A percentile compares a stretch with the other conserved stretches of the same genome.
Evolutionary conservation across 208 protist species (phyloP).

Genomic region (Leishmania braziliensis): DNA sequence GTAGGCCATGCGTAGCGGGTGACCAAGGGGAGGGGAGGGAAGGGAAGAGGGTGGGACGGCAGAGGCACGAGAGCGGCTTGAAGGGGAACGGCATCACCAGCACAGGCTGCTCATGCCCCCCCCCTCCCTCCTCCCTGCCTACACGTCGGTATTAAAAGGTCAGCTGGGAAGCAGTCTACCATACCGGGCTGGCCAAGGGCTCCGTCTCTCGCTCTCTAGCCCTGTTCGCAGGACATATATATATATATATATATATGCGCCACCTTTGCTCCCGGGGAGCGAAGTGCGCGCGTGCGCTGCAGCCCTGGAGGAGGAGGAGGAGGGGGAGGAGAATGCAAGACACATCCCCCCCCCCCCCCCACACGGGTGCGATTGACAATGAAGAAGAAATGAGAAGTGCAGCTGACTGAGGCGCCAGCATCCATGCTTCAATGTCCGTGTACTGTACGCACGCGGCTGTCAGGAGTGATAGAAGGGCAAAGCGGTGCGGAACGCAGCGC

Average conservation of each 20-base stretch:
- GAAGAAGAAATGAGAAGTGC: constrained; percentile 13
- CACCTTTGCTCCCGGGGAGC: not conserved
- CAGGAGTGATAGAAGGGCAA: not conserved
- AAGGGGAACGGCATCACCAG: not conserved
- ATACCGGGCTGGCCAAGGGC: not conserved
- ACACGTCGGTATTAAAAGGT: not conserved
- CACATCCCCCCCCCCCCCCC: too few species aligned
- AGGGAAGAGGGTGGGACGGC: not conserved
- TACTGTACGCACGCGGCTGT: not conserved
- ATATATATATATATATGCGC: too few species aligned
- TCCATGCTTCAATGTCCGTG: constrained; percentile 5
- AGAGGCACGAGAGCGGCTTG: not conserved
- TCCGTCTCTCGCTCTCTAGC: not conserved
- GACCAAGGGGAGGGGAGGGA: not conserved
- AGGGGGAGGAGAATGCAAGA: not conserved
- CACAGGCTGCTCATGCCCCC: not conserved
- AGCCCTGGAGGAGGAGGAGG: not conserved
- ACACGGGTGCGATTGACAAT: not conserved
- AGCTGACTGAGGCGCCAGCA: not conserved
- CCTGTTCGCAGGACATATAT: not conserved
- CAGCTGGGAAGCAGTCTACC: not conserved
- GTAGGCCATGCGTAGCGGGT: not conserved
- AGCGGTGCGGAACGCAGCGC: not conserved
- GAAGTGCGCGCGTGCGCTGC: not conserved
- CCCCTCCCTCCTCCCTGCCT: not conserved